Base-by-base conservation (phyloP, 306 rosid genomes). In the Cicer yamashitae region DNA sequence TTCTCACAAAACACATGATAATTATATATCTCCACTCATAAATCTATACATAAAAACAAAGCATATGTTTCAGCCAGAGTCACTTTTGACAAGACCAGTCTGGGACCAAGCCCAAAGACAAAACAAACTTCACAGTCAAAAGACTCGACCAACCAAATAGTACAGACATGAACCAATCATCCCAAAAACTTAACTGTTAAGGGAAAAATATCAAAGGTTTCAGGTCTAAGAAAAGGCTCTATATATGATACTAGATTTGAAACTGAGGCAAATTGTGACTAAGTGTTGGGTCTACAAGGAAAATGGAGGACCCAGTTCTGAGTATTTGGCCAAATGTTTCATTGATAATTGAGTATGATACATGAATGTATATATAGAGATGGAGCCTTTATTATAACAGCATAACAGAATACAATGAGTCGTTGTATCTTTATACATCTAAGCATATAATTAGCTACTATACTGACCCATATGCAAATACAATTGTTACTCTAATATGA, bases 71-170 rank as follows among this genome's bases (percentile, higher is more conserved):
- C 73, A 67, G 34, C 34, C 17, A 20, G 43, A 44, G 50, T 40
- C 5, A 67, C 50, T 60, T 52, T 25, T 73, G 20, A 68, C 73
- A 75, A 68, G 62, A 72, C 62, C 47, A 58, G 39, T 60, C 68
- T 17, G n/a, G 54, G 39, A 70, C 45, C 70, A 61, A 69, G 14
- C 74, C 64, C 57, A 70, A 54, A 30, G 7, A 57, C 37, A 65
- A 17, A 65, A 73, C 72, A 43, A 67, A 39, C 78, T 39, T 30
- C 37, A 30, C 37, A 30, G 37, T 30, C 37, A 30, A 30, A 30
- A 30, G 37, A 30, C 37, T 30, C 37, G 37, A 30, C 37, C 5
- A 3, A 30, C 37, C 37, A 30, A 30, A 0, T 30, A 30, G 37
- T 30, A 30, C 37, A 3, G 37, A 30, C 37, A 30, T 3, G 37